Conservation (phyloP, 495 filamentous ascomycete genomes). For the Aspergillus panamensis region DNA sequence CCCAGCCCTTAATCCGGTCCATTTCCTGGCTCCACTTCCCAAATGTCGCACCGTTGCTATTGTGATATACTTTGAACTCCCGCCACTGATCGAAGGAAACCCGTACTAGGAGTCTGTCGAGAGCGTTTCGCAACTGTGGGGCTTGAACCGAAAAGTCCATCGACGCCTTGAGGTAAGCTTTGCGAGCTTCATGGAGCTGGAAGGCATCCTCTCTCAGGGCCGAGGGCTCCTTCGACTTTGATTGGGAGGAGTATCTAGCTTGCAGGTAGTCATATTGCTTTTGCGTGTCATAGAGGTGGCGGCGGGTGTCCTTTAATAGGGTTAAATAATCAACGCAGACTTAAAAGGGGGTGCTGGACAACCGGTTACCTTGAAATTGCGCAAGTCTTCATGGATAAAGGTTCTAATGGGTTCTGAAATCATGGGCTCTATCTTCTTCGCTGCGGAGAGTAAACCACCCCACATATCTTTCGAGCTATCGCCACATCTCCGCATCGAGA, state of each 20-base stretch:
- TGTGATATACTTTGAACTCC: slow-evolving; percentile 68
- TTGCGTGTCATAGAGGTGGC: slow-evolving; percentile 72
- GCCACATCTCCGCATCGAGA: slow-evolving; percentile 77
- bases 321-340: slow-evolving; percentile 24
- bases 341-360: neutral
- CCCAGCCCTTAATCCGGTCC: slow-evolving; percentile 87
- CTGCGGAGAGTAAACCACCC: slow-evolving; percentile 64
- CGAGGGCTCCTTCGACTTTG: slow-evolving; percentile 90
- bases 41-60: slow-evolving; percentile 53
- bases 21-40: slow-evolving; percentile 70
- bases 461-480: slow-evolving; percentile 86
- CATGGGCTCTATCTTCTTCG: slow-evolving; percentile 69
- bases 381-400: slow-evolving; percentile 73
- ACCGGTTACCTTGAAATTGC: slow-evolving; percentile 54
- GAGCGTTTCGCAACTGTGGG: slow-evolving; percentile 71
- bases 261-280: slow-evolving; percentile 76
- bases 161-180: slow-evolving; percentile 83
- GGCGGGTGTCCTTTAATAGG: slow-evolving; percentile 64
- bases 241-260: slow-evolving; percentile 74
- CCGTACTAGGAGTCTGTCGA: slow-evolving; percentile 82
- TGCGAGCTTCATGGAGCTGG: slow-evolving; percentile 88
- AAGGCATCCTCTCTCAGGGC: slow-evolving; percentile 92
- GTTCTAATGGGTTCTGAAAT: slow-evolving; percentile 76
- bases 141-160: slow-evolving; percentile 90
- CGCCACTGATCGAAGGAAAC: slow-evolving; percentile 83